Evolutionary conservation across 2,329 filamentous ascomycete species (phyloP).

Genomic region (Metarhizium rileyi): DNA sequence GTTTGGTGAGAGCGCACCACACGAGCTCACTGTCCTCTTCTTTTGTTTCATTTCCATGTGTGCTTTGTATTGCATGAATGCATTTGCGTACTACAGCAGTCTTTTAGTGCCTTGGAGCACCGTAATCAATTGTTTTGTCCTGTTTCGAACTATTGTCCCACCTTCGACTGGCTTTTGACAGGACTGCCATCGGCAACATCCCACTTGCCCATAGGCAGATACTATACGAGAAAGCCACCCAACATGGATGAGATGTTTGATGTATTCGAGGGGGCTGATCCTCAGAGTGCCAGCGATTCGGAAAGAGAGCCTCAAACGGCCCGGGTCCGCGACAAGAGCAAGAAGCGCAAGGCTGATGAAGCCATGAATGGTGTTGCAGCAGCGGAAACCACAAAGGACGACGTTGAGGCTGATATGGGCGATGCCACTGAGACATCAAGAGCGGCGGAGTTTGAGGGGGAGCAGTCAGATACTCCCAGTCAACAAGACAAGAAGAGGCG

Average conservation of each 20-base stretch:
- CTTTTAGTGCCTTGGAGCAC: neutral
- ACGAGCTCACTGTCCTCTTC: constrained; percentile 12
- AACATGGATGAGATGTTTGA: constrained; percentile 73
- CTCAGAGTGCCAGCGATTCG: constrained; percentile 32
- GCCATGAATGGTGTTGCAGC: constrained; percentile 48
- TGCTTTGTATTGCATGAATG: constrained; percentile 12
- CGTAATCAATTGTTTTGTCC: neutral
- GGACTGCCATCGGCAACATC: neutral
- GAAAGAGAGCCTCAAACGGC: constrained; percentile 36
- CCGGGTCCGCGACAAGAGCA: constrained; percentile 53
- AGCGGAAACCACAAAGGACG: constrained; percentile 8
- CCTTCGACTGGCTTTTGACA: neutral
- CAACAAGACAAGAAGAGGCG: constrained; percentile 53
- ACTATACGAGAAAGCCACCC: constrained; percentile 1
- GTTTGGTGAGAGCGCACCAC: neutral
- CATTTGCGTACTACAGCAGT: constrained; percentile 3
- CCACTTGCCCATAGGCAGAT: neutral
- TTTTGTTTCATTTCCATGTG: constrained; percentile 2
- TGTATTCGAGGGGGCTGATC: constrained; percentile 58
- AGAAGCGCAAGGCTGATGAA: constrained; percentile 81
- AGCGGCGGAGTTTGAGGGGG: constrained; percentile 22
- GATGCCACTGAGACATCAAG: constrained; percentile 34
- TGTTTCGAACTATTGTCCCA: neutral
- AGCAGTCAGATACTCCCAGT: constrained; percentile 34
- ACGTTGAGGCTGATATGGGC: constrained; percentile 24